Conservation (phyloP, 2,329 filamentous ascomycete genomes). For the Onygenales sp. region DNA sequence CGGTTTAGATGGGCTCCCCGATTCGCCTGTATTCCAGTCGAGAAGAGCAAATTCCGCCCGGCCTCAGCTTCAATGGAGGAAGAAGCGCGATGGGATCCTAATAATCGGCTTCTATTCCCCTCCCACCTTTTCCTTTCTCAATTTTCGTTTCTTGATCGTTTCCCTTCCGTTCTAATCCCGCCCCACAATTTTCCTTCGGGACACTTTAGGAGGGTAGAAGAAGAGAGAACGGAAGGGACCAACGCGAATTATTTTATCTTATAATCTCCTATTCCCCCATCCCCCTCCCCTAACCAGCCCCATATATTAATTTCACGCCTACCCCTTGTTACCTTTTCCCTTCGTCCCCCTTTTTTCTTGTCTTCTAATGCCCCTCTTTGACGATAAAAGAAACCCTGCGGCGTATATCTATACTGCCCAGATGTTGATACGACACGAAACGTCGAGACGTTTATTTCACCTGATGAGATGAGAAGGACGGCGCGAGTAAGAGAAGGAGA, state of each 20-base stretch:
- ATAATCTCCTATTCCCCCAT: not conserved
- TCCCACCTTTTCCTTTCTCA: slow-evolving; percentile 1
- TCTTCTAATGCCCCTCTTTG: not conserved
- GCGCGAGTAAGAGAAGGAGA: not conserved
- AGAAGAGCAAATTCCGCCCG: not conserved
- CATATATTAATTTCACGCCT: not conserved
- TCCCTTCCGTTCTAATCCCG: slow-evolving; percentile 7
- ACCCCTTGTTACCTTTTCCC: not conserved
- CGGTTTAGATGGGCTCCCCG: too few relatives aligned
- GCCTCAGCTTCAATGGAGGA: too few relatives aligned
- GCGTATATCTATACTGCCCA: too few relatives aligned
- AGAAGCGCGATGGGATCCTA: not conserved
- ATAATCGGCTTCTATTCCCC: not conserved
- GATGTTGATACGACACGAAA: not conserved
- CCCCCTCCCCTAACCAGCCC: not conserved
- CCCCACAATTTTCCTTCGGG: slow-evolving; percentile 7
- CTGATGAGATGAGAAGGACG: not conserved
- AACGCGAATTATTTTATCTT: not conserved
- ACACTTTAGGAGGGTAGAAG: not conserved
- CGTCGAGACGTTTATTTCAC: not conserved
- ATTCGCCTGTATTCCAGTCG: too few relatives aligned
- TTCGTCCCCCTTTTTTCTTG: not conserved
- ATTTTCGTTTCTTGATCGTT: slow-evolving; percentile 1
- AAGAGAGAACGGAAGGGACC: not conserved
- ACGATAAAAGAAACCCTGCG: too few relatives aligned